These are phyloP conservation scores for Coffea canephora DNA, from an alignment of 257 asterid species.

Conservation along the genomic window DNA sequence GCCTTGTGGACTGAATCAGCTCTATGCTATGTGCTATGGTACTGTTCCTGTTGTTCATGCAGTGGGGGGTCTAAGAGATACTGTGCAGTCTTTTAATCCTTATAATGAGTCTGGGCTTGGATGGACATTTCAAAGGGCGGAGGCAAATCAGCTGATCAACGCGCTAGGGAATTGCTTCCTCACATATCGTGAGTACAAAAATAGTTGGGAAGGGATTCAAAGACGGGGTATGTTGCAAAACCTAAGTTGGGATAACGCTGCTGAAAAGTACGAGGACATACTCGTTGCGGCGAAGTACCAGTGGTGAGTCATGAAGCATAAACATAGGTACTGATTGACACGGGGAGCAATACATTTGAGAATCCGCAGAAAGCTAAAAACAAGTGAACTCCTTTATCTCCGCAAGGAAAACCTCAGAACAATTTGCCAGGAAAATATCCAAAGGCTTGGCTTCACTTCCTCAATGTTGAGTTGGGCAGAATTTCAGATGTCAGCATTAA, in stretches of 20 bases:
- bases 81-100: slow-evolving; percentile 87
- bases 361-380: background rate
- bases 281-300: slow-evolving; percentile 89
- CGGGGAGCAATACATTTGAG: background rate
- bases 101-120: slow-evolving; percentile 77
- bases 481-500: background rate
- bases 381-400: background rate
- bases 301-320: slow-evolving; percentile 43
- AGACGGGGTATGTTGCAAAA: slow-evolving; percentile 84
- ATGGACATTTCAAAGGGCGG: slow-evolving; percentile 80
- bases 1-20: slow-evolving; percentile 97
- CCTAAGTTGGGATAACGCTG: slow-evolving; percentile 89
- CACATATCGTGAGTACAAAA: slow-evolving; percentile 66
- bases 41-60: slow-evolving; percentile 93
- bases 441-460: background rate
- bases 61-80: slow-evolving; percentile 91
- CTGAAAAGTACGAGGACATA: slow-evolving; percentile 79
- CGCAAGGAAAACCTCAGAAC: background rate
- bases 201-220: slow-evolving; percentile 93
- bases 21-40: slow-evolving; percentile 88
- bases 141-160: slow-evolving; percentile 45
- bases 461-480: background rate
- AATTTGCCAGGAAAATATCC: background rate
- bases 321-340: background rate
- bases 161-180: slow-evolving; percentile 78